Base-by-base conservation (phyloP, 148 eudicot genomes). In the Chenopodium album region DNA sequence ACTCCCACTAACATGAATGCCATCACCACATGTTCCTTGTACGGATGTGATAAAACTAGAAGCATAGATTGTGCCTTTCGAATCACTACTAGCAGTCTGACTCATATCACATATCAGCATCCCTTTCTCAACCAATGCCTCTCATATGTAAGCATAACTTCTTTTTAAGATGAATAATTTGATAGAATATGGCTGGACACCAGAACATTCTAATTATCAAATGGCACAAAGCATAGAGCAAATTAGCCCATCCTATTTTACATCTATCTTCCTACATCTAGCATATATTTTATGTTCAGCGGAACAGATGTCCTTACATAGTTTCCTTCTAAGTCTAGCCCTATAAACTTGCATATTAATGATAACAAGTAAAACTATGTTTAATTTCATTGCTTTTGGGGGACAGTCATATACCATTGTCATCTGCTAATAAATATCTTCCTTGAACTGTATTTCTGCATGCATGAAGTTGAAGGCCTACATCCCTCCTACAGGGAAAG, bases 371-470 rank as follows among this genome's bases (percentile, higher is more conserved):
- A 60, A 0, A 76, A 65, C 23, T 19, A 80, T 26, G 68, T 63
- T 20, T 60, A 60, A n/a, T 74, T 32, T 11, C 64, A 79, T 52
- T 44, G 69, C 3, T 64, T 75, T 23, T 23, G 23, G 65, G 32
- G 74, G 79, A n/a, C 77, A 87, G 67, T 70, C 20, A 71, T 74
- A 59, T 82, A 91, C 99, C 99, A 76, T 87, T 87, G 87, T 96
- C 93, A 85, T 96, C 99, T 56, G 97, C 85, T 76, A 96, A 80
- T 62, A 92, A 85, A 87, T 89, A 96, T 89, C 99, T 90, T 78
- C 99, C 99, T 87, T 94, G 98, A 82, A 91, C 97, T 10, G 98
- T 94, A 71, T 89, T 92, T 89, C 88, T 91, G 83, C 99, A 96
- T 59, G 63, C 79, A 74, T 4, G 88, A 60, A 68, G 79, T 85